Evolutionary conservation across 1,139 yeast species (phyloP).

Genomic region (Casaregolazyma suthepensis): DNA sequence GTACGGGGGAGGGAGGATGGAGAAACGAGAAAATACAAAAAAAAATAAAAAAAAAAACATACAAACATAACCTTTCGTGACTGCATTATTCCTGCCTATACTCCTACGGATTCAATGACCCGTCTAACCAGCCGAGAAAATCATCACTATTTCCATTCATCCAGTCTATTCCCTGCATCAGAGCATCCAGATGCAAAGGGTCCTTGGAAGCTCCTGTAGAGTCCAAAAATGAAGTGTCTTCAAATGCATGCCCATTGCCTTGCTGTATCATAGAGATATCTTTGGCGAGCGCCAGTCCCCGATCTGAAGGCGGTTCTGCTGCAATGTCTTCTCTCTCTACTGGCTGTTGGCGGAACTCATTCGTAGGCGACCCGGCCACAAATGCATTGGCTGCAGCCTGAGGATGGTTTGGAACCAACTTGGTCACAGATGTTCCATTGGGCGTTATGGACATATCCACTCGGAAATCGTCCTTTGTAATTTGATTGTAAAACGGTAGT

Average conservation of each 20-base stretch:
- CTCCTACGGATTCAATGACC: conserved; percentile 45
- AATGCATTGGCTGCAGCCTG: conserved; percentile 15
- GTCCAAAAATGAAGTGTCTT: conserved; percentile 16
- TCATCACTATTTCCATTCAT: conserved; percentile 75
- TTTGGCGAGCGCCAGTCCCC: neutral
- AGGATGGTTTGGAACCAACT: conserved; percentile 66
- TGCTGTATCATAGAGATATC: neutral
- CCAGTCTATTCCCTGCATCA: conserved; percentile 80
- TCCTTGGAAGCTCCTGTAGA: conserved; percentile 29
- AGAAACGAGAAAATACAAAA: neutral
- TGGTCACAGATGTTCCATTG: conserved; percentile 86
- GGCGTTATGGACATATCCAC: conserved; percentile 84
- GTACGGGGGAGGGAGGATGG: neutral
- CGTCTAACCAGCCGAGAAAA: conserved; percentile 93
- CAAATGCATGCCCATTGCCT: neutral
- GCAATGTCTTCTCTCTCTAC: neutral
- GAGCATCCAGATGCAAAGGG: conserved; percentile 35
- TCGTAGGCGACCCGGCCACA: conserved; percentile 10
- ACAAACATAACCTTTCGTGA: neutral
- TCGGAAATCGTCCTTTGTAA: conserved; percentile 84
- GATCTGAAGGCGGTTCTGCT: neutral
- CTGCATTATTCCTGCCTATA: neutral
- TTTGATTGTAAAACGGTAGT: conserved; percentile 87
- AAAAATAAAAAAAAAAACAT: neutral
- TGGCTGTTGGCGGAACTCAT: neutral